These are phyloP conservation scores for Cordyceps sp. DNA, from an alignment of 2,329 filamentous ascomycete genomes.

Conservation along the genomic window DNA sequence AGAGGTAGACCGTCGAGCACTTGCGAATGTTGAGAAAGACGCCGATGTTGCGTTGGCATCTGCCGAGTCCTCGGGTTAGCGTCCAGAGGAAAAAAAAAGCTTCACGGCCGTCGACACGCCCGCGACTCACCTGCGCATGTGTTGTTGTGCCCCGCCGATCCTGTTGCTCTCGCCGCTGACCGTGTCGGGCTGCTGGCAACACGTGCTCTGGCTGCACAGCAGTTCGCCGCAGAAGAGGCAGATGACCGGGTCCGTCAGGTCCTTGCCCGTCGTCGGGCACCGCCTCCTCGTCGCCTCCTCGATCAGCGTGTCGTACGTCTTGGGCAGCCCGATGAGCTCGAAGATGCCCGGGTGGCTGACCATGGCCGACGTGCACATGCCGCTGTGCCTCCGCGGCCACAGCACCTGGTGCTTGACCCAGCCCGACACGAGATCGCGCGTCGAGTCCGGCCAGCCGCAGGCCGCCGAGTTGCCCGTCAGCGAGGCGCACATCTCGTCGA, in stretches of 20 bases:
- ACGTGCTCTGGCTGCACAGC: slow-evolving; percentile 86
- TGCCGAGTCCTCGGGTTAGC: slow-evolving; percentile 16
- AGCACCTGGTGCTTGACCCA: slow-evolving; percentile 57
- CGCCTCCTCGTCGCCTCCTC: slow-evolving; percentile 73
- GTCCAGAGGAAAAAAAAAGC: too few species aligned
- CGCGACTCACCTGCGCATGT: slow-evolving; percentile 65
- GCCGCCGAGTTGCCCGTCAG: slow-evolving; percentile 27
- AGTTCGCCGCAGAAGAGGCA: slow-evolving; percentile 96
- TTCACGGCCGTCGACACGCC: too few species aligned
- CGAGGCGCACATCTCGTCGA: slow-evolving; percentile 60
- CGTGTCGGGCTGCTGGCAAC: slow-evolving; percentile 56
- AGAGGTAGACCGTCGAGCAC: slow-evolving; percentile 79
- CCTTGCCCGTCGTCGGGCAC: slow-evolving; percentile 82
- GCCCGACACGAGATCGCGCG: slow-evolving; percentile 33
- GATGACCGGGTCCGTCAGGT: slow-evolving; percentile 76
- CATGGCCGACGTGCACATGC: slow-evolving; percentile 25
- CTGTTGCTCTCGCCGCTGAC: slow-evolving; percentile 23
- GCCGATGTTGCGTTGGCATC: slow-evolving; percentile 80
- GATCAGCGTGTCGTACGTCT: slow-evolving; percentile 81
- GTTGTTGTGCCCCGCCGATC: slow-evolving; percentile 78
- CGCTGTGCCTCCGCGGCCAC: slow-evolving; percentile 15
- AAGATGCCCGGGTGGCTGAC: slow-evolving; percentile 78
- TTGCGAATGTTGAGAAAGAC: slow-evolving; percentile 94
- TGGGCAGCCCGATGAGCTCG: slow-evolving; percentile 81
- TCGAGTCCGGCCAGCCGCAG: slow-evolving; percentile 32